Conservation (phyloP, 306 rosid species). For the Cucurbita ficifolia region DNA sequence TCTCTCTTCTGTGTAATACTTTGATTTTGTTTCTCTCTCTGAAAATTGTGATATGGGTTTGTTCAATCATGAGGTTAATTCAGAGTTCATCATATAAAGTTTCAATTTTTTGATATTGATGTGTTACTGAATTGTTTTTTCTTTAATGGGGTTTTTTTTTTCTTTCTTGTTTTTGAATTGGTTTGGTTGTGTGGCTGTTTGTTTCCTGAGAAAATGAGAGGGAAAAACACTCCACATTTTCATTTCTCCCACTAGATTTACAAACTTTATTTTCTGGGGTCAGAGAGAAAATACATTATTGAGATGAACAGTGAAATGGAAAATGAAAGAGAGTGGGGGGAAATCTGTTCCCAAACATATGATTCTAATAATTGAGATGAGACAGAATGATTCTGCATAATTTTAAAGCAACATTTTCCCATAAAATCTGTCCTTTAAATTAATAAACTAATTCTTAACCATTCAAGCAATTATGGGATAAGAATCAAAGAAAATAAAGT, state of each 20-base stretch:
- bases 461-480: constrained; percentile 7
- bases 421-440: neutral
- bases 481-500: neutral
- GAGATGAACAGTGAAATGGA: constrained; percentile 3
- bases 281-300: neutral
- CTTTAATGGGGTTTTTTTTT: neutral
- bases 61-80: neutral
- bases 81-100: neutral
- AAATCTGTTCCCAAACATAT: constrained; percentile 2
- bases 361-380: constrained; percentile 18
- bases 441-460: neutral
- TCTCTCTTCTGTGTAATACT: neutral
- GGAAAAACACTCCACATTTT: neutral
- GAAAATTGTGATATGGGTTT: neutral
- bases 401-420: constrained; percentile 5
- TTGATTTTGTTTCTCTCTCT: neutral
- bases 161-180: too few relatives aligned
- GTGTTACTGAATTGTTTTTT: neutral
- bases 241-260: neutral
- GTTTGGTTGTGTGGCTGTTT: neutral
- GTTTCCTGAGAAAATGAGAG: neutral
- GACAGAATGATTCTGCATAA: constrained; percentile 15
- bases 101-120: neutral
- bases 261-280: neutral
- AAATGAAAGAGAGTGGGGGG: neutral